phyloP scores from a whole-genome alignment of 2,329 filamentous ascomycete genomes.

The Neoscytalidium dimidiatum region DNA sequence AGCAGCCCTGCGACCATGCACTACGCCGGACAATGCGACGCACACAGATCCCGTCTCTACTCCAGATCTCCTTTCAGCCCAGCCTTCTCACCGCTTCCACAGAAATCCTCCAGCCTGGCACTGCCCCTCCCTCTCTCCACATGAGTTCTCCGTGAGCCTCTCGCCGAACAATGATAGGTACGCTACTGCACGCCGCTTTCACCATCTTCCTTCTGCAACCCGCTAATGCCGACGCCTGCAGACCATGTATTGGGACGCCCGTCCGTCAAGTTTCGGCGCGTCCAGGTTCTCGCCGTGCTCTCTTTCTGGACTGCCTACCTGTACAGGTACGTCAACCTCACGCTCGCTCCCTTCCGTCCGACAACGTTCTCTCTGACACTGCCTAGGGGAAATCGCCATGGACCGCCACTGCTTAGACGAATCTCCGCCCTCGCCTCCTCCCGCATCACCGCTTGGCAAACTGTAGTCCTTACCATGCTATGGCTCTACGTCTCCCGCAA shows the following conservation, averaged over 20 bases:
- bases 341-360: neutral
- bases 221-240: slow-evolving; percentile 30
- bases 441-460: slow-evolving; percentile 85
- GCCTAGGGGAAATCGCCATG: slow-evolving; percentile 78
- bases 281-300: slow-evolving; percentile 88
- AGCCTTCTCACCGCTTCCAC: neutral
- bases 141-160: neutral
- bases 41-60: neutral
- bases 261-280: slow-evolving; percentile 85
- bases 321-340: slow-evolving; percentile 58
- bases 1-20: neutral
- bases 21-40: slow-evolving; percentile 1
- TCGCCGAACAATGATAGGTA: slow-evolving; percentile 32
- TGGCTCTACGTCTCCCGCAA: slow-evolving; percentile 91
- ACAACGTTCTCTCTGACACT: slow-evolving; percentile 25
- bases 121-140: neutral
- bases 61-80: slow-evolving; percentile 1
- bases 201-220: neutral
- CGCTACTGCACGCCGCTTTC: neutral
- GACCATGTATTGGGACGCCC: slow-evolving; percentile 92
- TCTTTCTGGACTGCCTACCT: slow-evolving; percentile 90
- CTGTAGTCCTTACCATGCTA: slow-evolving; percentile 80
- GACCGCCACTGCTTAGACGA: slow-evolving; percentile 72
- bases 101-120: neutral
- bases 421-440: slow-evolving; percentile 72